Percentiles rank a stretch among this genome's conserved stretches.
Conservation (phyloP, 2,329 filamentous ascomycete species). For the Alternaria metachromatica region DNA sequence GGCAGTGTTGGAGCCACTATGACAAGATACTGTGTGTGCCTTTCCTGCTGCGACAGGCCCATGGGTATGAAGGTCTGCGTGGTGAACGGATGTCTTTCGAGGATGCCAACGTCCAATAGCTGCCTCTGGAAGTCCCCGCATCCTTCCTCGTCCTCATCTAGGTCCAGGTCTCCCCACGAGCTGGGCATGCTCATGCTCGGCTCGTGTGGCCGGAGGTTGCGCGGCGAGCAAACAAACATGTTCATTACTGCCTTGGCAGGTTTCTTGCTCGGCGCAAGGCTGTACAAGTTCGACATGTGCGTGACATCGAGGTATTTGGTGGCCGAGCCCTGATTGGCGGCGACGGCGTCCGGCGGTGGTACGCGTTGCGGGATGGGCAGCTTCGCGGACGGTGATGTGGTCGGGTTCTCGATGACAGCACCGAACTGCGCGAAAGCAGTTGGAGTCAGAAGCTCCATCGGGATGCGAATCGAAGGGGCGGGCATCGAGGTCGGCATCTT, state of each 20-base stretch:
- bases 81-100: constrained; percentile 93
- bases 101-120: constrained; percentile 71
- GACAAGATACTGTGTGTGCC: constrained; percentile 72
- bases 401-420: constrained; percentile 78
- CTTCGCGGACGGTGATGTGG: constrained; percentile 53
- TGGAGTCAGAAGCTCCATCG: constrained; percentile 70
- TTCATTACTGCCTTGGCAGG: constrained; percentile 73
- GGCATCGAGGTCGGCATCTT: constrained; percentile 50
- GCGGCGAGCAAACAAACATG: constrained; percentile 85
- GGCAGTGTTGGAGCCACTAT: constrained; percentile 83
- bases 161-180: constrained; percentile 43
- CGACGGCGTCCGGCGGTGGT: constrained; percentile 56
- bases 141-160: constrained; percentile 41
- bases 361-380: constrained; percentile 58
- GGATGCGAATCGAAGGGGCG: constrained; percentile 55
- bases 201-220: constrained; percentile 57
- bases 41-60: constrained; percentile 58
- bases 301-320: constrained; percentile 86
- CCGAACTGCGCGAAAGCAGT: constrained; percentile 79
- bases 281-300: constrained; percentile 74
- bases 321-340: constrained; percentile 85
- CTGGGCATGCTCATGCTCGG: constrained; percentile 45
- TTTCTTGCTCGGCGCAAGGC: constrained; percentile 65
- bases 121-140: constrained; percentile 29
- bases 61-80: constrained; percentile 92